Evolutionary conservation across 2,329 filamentous ascomycete genomes (phyloP).

Genomic region (Xylariaceae sp.): DNA sequence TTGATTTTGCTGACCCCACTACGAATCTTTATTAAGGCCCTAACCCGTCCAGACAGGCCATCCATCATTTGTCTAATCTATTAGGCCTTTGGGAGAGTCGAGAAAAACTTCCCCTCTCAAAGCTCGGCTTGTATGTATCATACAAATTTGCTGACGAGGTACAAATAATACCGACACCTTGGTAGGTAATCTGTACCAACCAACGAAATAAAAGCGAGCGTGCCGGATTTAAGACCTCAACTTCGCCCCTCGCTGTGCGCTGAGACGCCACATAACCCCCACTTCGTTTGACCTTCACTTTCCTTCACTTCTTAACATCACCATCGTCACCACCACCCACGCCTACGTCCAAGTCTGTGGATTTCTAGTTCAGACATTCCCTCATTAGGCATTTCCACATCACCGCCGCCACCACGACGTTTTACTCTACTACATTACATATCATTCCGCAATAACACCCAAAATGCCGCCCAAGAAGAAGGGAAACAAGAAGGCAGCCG

Average conservation of each 20-base stretch:
- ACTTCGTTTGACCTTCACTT: neutral
- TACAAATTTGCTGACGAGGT: neutral
- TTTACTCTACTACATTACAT: neutral
- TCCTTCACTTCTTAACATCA: neutral
- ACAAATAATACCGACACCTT: neutral
- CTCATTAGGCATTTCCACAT: neutral
- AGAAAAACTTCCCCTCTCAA: neutral
- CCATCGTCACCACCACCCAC: neutral
- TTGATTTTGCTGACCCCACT: slow-evolving; percentile 12
- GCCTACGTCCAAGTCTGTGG: neutral
- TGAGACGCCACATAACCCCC: neutral
- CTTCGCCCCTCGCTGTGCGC: neutral
- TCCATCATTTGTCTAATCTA: neutral
- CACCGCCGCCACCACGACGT: no score
- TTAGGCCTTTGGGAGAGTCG: neutral
- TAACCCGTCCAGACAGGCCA: slow-evolving; percentile 18
- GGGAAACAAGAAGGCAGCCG: slow-evolving; percentile 77
- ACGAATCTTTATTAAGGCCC: slow-evolving; percentile 17
- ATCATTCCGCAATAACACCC: slow-evolving; percentile 27
- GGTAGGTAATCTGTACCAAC: no score
- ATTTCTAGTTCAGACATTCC: neutral
- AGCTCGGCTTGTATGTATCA: neutral
- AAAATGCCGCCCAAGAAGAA: slow-evolving; percentile 95
- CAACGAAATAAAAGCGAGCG: neutral
- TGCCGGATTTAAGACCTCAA: neutral